Evolutionary conservation across 176 grass and related monocot species (phyloP).

Genomic region (Bromus sterilis): DNA sequence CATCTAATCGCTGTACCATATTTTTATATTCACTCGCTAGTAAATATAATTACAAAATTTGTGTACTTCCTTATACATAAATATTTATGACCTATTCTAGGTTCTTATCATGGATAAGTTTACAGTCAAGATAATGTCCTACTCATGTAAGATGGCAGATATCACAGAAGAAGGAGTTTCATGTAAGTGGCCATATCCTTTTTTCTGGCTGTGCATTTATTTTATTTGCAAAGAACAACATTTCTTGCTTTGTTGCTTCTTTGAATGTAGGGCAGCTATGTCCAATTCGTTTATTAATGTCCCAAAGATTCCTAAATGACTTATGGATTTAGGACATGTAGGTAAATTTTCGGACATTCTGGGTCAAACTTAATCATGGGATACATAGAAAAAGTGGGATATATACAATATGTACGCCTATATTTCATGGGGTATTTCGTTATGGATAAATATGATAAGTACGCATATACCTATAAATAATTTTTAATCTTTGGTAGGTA

Average conservation of each 20-base stretch:
- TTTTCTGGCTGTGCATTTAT: neutral
- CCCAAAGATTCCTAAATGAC: neutral
- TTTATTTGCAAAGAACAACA: neutral
- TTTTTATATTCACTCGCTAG: neutral
- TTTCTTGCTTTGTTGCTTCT: neutral
- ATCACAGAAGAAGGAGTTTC: slow-evolving; percentile 99
- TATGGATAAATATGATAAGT: too few species aligned
- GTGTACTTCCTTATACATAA: slow-evolving; percentile 10
- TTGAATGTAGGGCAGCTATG: neutral
- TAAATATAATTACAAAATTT: neutral
- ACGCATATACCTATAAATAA: too few species aligned
- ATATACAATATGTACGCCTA: too few species aligned
- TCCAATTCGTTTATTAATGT: too few species aligned
- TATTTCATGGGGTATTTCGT: too few species aligned
- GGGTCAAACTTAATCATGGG: neutral
- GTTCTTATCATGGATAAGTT: slow-evolving; percentile 99
- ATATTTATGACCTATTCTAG: slow-evolving; percentile 40
- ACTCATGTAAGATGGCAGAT: slow-evolving; percentile 98
- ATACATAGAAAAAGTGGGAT: neutral
- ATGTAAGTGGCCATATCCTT: slow-evolving; percentile 52
- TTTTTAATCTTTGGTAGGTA: too few species aligned
- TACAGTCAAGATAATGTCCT: slow-evolving; percentile 94
- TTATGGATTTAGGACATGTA: neutral
- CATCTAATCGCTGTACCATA: slow-evolving; percentile 8
- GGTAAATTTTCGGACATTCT: neutral